Conservation (phyloP, 1,139 yeast genomes). For the Hyphopichia wangnamkhiaoensis region DNA sequence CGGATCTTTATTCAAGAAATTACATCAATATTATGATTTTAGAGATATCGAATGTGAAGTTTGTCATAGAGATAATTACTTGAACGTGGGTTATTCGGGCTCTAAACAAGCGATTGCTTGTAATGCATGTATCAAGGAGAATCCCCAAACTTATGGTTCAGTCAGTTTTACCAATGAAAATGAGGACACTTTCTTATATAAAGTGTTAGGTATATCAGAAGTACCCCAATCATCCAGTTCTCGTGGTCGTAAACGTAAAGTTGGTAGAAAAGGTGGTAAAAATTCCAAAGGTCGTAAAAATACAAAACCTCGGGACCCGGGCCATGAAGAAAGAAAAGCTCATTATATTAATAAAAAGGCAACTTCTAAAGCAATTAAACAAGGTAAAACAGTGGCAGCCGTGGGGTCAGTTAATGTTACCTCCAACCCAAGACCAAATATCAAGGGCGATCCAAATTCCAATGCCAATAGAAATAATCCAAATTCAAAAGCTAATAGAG, state of each 20-base stretch:
- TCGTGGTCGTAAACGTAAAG: constrained; percentile 21
- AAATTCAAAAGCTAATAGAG: constrained; percentile 3
- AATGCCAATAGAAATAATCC: constrained; percentile 1
- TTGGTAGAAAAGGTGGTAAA: constrained; percentile 29
- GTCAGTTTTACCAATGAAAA: constrained; percentile 43
- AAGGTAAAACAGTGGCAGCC: constrained; percentile 46
- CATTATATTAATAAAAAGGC: constrained; percentile 38
- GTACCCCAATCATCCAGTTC: constrained; percentile 21
- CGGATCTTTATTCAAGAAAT: constrained; percentile 53
- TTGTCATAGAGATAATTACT: constrained; percentile 43
- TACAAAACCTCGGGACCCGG: constrained; percentile 28
- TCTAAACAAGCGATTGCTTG: constrained; percentile 36
- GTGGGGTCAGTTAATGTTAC: constrained; percentile 29
- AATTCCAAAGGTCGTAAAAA: constrained; percentile 14
- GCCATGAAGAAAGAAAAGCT: constrained; percentile 40
- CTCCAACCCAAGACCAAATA: constrained; percentile 2
- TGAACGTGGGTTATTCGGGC: constrained; percentile 34
- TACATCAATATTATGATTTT: constrained; percentile 48
- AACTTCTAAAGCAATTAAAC: constrained; percentile 33
- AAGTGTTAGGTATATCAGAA: constrained; percentile 53
- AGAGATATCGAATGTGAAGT: constrained; percentile 50
- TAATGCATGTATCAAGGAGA: constrained; percentile 37
- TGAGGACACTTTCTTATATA: constrained; percentile 49
- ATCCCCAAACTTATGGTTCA: constrained; percentile 8
- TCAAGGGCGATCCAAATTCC: constrained; percentile 1